Evolutionary conservation across 2,329 filamentous ascomycete species (phyloP).

Genomic region (Periglandula ipomoeae): DNA sequence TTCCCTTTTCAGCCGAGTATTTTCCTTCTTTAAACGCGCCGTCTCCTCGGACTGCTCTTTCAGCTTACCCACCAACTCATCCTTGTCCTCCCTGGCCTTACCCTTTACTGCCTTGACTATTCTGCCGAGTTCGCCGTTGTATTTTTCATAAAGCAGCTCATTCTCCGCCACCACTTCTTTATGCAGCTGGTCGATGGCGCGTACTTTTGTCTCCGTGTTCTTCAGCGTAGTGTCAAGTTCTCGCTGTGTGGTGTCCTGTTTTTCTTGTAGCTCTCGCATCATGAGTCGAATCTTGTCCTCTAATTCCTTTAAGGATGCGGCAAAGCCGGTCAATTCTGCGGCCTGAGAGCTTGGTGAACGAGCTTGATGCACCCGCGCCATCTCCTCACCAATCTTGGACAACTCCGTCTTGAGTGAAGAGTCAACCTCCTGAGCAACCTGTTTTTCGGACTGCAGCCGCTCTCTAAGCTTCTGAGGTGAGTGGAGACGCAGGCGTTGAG

Average conservation of each 20-base stretch:
- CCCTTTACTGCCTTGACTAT: slow-evolving; percentile 67
- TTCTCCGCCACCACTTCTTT: slow-evolving; percentile 85
- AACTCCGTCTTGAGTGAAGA: slow-evolving; percentile 65
- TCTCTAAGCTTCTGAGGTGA: slow-evolving; percentile 72
- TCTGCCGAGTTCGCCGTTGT: slow-evolving; percentile 83
- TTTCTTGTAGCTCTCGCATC: slow-evolving; percentile 48
- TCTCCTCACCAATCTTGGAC: slow-evolving; percentile 70
- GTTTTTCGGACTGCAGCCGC: slow-evolving; percentile 74
- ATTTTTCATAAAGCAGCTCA: slow-evolving; percentile 81
- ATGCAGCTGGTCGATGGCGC: slow-evolving; percentile 79
- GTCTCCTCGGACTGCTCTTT: slow-evolving; percentile 71
- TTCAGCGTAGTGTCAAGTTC: slow-evolving; percentile 66
- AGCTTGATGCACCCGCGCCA: slow-evolving; percentile 46
- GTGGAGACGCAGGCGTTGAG: slow-evolving; percentile 55
- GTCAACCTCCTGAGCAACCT: slow-evolving; percentile 61
- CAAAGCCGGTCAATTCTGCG: slow-evolving; percentile 19
- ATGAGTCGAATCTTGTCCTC: slow-evolving; percentile 56
- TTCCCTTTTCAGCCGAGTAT: slow-evolving; percentile 72
- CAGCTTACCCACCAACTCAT: slow-evolving; percentile 63
- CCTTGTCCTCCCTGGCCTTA: slow-evolving; percentile 66
- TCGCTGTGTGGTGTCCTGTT: slow-evolving; percentile 53
- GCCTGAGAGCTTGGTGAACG: slow-evolving; percentile 16
- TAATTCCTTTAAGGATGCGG: slow-evolving; percentile 51
- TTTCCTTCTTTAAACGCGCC: slow-evolving; percentile 73
- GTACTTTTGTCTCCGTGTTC: slow-evolving; percentile 68